Evolutionary conservation across 2,329 filamentous ascomycete species (phyloP).

Genomic region (Venturia carpophila): DNA sequence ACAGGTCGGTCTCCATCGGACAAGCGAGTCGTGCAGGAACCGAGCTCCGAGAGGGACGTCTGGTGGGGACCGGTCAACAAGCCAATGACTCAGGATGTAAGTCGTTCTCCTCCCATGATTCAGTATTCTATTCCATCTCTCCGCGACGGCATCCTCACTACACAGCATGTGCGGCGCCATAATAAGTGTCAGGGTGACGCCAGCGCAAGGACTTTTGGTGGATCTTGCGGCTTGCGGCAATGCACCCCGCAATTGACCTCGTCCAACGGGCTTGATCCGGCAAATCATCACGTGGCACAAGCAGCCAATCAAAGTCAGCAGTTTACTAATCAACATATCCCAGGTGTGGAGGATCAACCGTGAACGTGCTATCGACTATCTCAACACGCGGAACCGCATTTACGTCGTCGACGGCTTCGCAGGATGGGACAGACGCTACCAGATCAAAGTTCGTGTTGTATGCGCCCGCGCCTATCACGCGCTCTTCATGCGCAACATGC

Average conservation of each 20-base stretch:
- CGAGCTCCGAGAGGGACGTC: conserved; percentile 78
- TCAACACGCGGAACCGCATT: conserved; percentile 97
- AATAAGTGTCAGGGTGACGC: conserved; percentile 1
- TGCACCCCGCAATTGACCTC: conserved; percentile 17
- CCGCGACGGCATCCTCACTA: not conserved
- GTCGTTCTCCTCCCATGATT: conserved; percentile 30
- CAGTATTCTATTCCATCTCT: not conserved
- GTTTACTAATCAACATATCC: conserved; percentile 25
- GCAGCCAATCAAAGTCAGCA: conserved; percentile 10
- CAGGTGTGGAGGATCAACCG: conserved; percentile 99
- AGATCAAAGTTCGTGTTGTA: conserved; percentile 93
- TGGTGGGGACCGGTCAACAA: conserved; percentile 99
- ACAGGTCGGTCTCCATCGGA: conserved; percentile 93
- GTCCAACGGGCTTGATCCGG: conserved; percentile 5
- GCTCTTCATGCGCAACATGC: conserved; percentile 99
- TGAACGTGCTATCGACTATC: conserved; percentile 96
- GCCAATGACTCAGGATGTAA: conserved; percentile 94
- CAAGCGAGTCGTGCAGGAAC: conserved; percentile 95
- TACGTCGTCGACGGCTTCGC: conserved; percentile 97
- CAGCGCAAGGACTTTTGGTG: not conserved
- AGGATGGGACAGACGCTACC: conserved; percentile 97
- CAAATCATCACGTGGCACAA: conserved; percentile 6
- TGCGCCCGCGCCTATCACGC: conserved; percentile 99
- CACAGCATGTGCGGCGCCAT: conserved; percentile 2
- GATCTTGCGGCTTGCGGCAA: conserved; percentile 2